Evolutionary conservation across 2,329 filamentous ascomycete genomes (phyloP), one percentile per base, ranked within the genome.

Genomic region (Colletotrichum tofieldiae): DNA sequence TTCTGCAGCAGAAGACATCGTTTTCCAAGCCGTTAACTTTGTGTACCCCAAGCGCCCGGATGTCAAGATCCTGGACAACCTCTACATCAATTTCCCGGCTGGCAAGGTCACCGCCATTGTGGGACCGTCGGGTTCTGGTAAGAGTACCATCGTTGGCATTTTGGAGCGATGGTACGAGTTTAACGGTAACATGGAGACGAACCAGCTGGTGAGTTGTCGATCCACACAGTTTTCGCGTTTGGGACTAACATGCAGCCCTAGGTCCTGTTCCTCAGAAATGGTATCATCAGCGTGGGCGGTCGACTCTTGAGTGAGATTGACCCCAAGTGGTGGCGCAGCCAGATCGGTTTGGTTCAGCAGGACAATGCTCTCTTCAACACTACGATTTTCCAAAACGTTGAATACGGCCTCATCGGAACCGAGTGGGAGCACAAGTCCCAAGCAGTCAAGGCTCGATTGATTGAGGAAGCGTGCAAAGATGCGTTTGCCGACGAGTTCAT

Each of bases 331-430:
- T 85, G 98, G 73, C 92, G 96, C 67, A 94, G 95, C 79, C 94
- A 98, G 77, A 94, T 99, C 77, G 92, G 95, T 1, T 86, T 98
- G 5, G 96, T 99, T 65, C 94, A 93, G 74, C 96, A 98, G 80
- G 71, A 72, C 47, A 71, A 71, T 47, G 85, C 87, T 51, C 80
- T 89, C 0, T 90, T 90, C 76, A 87, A 87, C 63, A 84, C 86
- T 11, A 85, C 86, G 1, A 87, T 91, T n/a, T 41, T 86, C 64
- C 81, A 84, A 16, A 89, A 89, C 63, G 83, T 89, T 8, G 81
- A 82, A 0, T 82, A 84, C 54, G 87, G 87, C 0, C 79, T 88
- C 0, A 74, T 81, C 51, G 76, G 81, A 66, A 76, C 81, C 72
- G 39, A 81, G 9, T 83, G 81, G 77, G 79, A 86, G 64, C 67